Conservation (phyloP, 169 alveolate genomes). For the Cryptosporidium baileyi region DNA sequence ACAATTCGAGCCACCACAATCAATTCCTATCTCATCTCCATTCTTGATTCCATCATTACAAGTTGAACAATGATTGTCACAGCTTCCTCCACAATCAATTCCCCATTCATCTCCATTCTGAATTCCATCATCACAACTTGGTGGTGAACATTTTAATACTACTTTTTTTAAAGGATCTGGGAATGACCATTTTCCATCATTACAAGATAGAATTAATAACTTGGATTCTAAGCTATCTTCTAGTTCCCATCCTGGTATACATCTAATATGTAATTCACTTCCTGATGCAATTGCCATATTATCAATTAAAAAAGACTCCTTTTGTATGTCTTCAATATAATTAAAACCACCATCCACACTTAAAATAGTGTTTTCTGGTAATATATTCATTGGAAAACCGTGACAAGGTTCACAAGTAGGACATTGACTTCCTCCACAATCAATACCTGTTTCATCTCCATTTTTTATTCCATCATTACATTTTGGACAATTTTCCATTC, state of each 20-base stretch:
- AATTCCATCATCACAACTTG: conserved; percentile 62
- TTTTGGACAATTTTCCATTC: conserved; percentile 25
- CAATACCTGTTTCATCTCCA: conserved; percentile 67
- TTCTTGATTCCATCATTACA: conserved; percentile 75
- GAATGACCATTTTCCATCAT: conserved; percentile 58
- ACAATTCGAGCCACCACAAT: conserved; percentile 68
- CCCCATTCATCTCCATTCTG: conserved; percentile 77
- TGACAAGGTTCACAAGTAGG: conserved; percentile 57
- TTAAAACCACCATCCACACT: conserved; percentile 66
- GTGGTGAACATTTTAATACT: conserved; percentile 26
- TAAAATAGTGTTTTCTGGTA: conserved; percentile 28
- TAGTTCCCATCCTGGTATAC: conserved; percentile 67
- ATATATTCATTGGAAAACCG: conserved; percentile 33
- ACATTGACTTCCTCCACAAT: conserved; percentile 69
- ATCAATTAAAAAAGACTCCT: conserved; percentile 41
- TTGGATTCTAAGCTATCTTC: background rate
- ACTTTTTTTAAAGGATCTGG: background rate
- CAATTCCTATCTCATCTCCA: conserved; percentile 74
- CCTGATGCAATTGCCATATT: conserved; percentile 60
- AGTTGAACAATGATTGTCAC: conserved; percentile 71
- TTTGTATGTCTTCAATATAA: conserved; percentile 30
- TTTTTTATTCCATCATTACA: conserved; percentile 47
- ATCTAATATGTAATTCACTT: conserved; percentile 48
- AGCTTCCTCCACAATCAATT: conserved; percentile 78
- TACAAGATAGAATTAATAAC: conserved; percentile 19